These are phyloP conservation scores for Plasmodium falciparum DNA, from an alignment of 169 alveolate species.

Conservation along the genomic window DNA sequence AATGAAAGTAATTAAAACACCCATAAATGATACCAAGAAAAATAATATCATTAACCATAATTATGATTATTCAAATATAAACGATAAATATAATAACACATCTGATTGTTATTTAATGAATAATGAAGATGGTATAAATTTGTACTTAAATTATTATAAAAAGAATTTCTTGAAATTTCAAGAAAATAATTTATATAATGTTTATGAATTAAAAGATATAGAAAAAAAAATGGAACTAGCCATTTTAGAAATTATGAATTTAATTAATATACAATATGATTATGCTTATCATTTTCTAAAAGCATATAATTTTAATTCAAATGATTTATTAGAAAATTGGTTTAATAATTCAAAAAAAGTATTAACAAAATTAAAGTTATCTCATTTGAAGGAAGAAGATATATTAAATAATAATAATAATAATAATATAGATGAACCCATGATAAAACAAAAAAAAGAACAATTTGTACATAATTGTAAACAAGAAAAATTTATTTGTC, in stretches of 20 bases:
- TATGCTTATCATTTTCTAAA: conserved; percentile 55
- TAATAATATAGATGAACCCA: not conserved
- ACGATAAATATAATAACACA: not conserved
- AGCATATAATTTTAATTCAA: conserved; percentile 40
- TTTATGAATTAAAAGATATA: conserved; percentile 17
- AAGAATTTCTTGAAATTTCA: conserved; percentile 21
- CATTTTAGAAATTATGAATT: conserved; percentile 8
- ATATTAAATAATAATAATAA: not conserved
- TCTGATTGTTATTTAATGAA: not conserved
- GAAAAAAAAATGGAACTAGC: conserved; percentile 36
- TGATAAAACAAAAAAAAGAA: no score
- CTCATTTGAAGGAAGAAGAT: conserved; percentile 26
- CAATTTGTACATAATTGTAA: not conserved
- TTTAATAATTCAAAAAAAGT: conserved; percentile 36
- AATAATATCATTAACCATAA: not conserved
- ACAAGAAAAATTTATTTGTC: conserved; percentile 25
- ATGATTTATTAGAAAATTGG: conserved; percentile 48
- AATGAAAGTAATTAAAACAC: conserved; percentile 27
- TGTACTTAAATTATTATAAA: conserved; percentile 31
- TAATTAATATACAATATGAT: conserved; percentile 26
- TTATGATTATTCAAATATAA: not conserved
- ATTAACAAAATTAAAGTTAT: conserved; percentile 8
- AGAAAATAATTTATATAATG: conserved; percentile 24
- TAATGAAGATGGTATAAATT: conserved; percentile 31
- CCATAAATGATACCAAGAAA: not conserved